Evolutionary conservation across 768 basidiomycete genomes (phyloP).

Genomic region (Mycena metata): DNA sequence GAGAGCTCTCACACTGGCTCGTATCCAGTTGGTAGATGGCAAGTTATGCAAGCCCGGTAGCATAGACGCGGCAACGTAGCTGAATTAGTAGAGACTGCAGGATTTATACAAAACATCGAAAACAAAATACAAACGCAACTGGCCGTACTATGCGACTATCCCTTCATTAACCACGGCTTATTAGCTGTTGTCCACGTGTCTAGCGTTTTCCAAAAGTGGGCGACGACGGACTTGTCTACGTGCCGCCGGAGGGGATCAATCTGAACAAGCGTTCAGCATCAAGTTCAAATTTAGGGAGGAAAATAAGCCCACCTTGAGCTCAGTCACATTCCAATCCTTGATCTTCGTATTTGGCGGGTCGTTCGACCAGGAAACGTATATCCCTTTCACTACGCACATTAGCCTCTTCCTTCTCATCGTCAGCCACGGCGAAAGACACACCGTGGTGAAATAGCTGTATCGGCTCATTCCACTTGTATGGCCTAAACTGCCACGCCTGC

Average conservation of each 20-base stretch:
- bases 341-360: constrained; percentile 91
- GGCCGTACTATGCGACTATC: constrained; percentile 25
- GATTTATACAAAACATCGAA: not conserved
- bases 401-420: too few species aligned
- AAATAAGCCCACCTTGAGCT: constrained; percentile 77
- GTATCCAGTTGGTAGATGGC: too few species aligned
- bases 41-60: too few species aligned
- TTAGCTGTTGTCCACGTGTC: constrained; percentile 87
- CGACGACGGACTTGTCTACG: constrained; percentile 94
- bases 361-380: constrained; percentile 95
- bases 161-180: constrained; percentile 80
- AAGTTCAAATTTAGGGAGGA: not conserved
- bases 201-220: constrained; percentile 94
- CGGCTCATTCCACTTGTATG: constrained; percentile 98
- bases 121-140: not conserved
- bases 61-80: too few species aligned
- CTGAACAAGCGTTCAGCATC: constrained; percentile 53
- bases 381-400: constrained; percentile 81
- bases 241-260: constrained; percentile 93
- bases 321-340: constrained; percentile 97
- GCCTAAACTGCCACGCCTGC: constrained; percentile 97
- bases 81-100: too few species aligned
- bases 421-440: constrained; percentile 49
- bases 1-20: too few species aligned
- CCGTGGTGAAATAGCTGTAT: constrained; percentile 94